Evolutionary conservation across 1,284 basidiomycete genomes (phyloP).

Genomic region (Malassezia sympodialis): DNA sequence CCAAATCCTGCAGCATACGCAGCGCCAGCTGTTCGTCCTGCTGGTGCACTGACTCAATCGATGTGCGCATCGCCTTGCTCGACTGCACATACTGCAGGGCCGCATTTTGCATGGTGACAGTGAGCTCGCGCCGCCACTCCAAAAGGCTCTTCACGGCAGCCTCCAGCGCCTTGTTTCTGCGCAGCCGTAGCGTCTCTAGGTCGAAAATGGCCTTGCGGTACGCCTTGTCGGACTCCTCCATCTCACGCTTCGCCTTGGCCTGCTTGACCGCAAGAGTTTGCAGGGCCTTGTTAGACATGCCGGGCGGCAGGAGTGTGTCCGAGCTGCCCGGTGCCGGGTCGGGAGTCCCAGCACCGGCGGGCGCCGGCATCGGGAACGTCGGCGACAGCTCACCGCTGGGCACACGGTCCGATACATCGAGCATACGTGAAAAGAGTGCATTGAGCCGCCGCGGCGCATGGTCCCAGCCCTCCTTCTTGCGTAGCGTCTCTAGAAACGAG

Average conservation of each 20-base stretch:
- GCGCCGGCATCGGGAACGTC: neutral
- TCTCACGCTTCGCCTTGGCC: constrained; percentile 36
- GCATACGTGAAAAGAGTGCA: constrained; percentile 40
- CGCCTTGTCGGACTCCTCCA: constrained; percentile 62
- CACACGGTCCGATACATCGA: constrained; percentile 22
- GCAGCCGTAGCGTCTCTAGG: constrained; percentile 72
- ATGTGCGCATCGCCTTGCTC: constrained; percentile 21
- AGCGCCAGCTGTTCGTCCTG: constrained; percentile 56
- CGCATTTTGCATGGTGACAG: constrained; percentile 53
- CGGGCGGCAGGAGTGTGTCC: neutral
- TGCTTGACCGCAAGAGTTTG: constrained; percentile 35
- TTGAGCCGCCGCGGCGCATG: constrained; percentile 41
- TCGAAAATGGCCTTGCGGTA: constrained; percentile 85
- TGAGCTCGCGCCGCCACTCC: constrained; percentile 66
- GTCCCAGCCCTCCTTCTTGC: constrained; percentile 41
- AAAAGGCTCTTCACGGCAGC: constrained; percentile 74
- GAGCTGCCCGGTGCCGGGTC: neutral
- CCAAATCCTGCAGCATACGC: constrained; percentile 65
- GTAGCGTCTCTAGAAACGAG: constrained; percentile 35
- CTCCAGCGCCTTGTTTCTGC: constrained; percentile 69
- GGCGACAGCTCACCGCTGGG: neutral
- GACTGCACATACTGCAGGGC: constrained; percentile 30
- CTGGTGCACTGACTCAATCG: constrained; percentile 27
- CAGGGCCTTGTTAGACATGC: constrained; percentile 9
- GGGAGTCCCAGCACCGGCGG: neutral